A percentile compares a stretch with the other conserved stretches of the same genome.
These are phyloP conservation scores for Macrophomina tecta DNA, from an alignment of 2,329 filamentous ascomycete genomes.

Conservation along the genomic window DNA sequence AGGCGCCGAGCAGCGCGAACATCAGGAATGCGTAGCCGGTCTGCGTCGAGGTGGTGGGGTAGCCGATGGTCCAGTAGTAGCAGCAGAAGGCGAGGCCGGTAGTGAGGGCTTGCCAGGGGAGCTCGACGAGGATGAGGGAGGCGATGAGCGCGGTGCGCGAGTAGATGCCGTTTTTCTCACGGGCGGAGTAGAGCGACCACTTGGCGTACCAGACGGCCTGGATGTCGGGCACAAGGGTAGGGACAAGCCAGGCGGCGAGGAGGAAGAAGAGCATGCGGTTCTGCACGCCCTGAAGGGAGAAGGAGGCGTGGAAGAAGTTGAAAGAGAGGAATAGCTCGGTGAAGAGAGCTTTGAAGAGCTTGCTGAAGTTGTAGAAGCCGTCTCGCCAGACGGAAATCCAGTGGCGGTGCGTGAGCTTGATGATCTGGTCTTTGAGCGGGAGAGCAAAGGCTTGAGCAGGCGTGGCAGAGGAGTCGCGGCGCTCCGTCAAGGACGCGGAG, in stretches of 20 bases:
- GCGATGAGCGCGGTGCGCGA: constrained; percentile 74
- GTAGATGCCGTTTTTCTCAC: constrained; percentile 82
- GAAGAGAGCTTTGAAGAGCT: constrained; percentile 61
- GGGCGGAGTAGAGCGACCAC: constrained; percentile 70
- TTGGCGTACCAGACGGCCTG: constrained; percentile 73
- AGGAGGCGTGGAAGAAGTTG: constrained; percentile 55
- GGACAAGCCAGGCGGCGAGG: constrained; percentile 75
- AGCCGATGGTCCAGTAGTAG: constrained; percentile 54
- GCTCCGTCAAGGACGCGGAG: constrained; percentile 36
- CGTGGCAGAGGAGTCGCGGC: constrained; percentile 46
- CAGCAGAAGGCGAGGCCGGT: constrained; percentile 66
- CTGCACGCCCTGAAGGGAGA: constrained; percentile 49
- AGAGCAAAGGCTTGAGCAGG: constrained; percentile 57
- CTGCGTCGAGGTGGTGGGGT: not conserved
- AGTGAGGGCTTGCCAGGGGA: constrained; percentile 71
- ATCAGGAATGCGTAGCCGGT: constrained; percentile 62
- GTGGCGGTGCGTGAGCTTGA: constrained; percentile 53
- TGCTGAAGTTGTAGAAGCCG: constrained; percentile 69
- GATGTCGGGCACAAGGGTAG: constrained; percentile 76
- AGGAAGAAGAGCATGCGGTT: constrained; percentile 77
- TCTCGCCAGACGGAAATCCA: constrained; percentile 70
- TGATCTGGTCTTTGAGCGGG: constrained; percentile 48
- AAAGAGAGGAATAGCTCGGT: constrained; percentile 57
- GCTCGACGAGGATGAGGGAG: constrained; percentile 70
- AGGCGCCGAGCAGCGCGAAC: constrained; percentile 70